Percentiles rank a stretch among this genome's conserved stretches.
These are phyloP conservation scores for Acanthamoeba quina DNA, from an alignment of 208 protist genomes.

Conservation along the genomic window DNA sequence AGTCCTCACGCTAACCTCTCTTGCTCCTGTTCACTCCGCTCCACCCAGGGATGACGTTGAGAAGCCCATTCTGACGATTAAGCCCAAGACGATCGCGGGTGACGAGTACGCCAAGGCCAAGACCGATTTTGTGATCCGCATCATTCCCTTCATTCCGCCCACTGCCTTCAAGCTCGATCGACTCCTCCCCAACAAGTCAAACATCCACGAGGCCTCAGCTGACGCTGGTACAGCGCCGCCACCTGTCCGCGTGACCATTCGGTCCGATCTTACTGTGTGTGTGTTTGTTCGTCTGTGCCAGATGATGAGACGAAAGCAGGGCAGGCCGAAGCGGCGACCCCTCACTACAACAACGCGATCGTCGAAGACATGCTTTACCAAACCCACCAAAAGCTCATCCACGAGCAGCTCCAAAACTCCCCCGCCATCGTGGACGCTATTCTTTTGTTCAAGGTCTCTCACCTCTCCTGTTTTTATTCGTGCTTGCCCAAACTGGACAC, in stretches of 20 bases:
- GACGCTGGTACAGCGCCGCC: neutral
- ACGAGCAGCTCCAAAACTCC: slow-evolving; percentile 34
- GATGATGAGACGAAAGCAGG: neutral
- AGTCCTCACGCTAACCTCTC: neutral
- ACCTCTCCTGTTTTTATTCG: neutral
- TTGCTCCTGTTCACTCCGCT: neutral
- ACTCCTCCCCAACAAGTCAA: slow-evolving; percentile 40
- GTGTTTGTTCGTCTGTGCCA: too few species aligned
- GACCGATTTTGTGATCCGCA: slow-evolving; percentile 57
- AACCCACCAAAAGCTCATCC: slow-evolving; percentile 46
- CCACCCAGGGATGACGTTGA: neutral
- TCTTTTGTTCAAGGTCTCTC: slow-evolving; percentile 70
- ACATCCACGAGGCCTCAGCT: slow-evolving; percentile 7
- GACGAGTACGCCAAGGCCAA: slow-evolving; percentile 59
- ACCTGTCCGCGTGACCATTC: too few species aligned
- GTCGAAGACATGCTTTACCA: slow-evolving; percentile 75
- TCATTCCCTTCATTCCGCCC: slow-evolving; percentile 24
- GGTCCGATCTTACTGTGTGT: neutral
- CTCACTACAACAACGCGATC: slow-evolving; percentile 71
- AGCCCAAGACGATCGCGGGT: slow-evolving; percentile 16
- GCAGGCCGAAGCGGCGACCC: neutral
- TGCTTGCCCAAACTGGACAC: too few species aligned
- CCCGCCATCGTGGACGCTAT: slow-evolving; percentile 25
- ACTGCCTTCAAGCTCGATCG: slow-evolving; percentile 65
- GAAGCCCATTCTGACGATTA: slow-evolving; percentile 46